These are phyloP conservation scores for Rugonectria rugulosa DNA, from an alignment of 2,329 filamentous ascomycete genomes.

Conservation along the genomic window DNA sequence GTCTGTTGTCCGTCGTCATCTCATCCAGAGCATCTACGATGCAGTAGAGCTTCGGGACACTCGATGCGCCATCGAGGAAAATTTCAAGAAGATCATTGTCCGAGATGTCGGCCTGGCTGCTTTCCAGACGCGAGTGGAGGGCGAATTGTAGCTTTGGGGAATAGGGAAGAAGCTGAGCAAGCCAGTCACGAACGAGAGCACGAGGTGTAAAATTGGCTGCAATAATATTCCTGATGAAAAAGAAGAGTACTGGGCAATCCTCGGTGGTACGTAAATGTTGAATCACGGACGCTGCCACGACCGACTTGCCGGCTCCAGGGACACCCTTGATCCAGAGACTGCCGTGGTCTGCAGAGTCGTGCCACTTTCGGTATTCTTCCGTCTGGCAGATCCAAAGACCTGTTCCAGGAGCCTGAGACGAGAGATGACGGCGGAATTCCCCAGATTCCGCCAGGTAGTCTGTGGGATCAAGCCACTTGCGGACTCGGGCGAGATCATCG, in stretches of 20 bases:
- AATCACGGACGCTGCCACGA: conserved; percentile 32
- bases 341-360: conserved; percentile 32
- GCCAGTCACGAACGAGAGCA: conserved; percentile 34
- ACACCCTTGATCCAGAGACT: conserved; percentile 40
- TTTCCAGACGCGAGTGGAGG: conserved; percentile 22
- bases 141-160: conserved; percentile 32
- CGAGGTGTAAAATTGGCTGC: conserved; percentile 32
- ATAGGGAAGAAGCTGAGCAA: conserved; percentile 30
- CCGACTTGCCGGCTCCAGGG: conserved; percentile 37
- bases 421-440: conserved; percentile 37
- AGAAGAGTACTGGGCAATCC: conserved; percentile 29
- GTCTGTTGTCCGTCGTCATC: conserved; percentile 28
- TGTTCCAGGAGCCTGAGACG: conserved; percentile 36
- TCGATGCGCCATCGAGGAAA: conserved; percentile 25
- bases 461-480: conserved; percentile 40
- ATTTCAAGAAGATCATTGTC: conserved; percentile 33
- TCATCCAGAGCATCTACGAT: conserved; percentile 35
- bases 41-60: conserved; percentile 31
- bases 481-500: conserved; percentile 22
- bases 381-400: conserved; percentile 38
- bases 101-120: conserved; percentile 24
- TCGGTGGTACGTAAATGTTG: conserved; percentile 30
- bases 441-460: conserved; percentile 38
- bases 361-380: conserved; percentile 32
- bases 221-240: conserved; percentile 36